Conservation (phyloP, 2,329 filamentous ascomycete species). For the Colletotrichum camelliae region DNA sequence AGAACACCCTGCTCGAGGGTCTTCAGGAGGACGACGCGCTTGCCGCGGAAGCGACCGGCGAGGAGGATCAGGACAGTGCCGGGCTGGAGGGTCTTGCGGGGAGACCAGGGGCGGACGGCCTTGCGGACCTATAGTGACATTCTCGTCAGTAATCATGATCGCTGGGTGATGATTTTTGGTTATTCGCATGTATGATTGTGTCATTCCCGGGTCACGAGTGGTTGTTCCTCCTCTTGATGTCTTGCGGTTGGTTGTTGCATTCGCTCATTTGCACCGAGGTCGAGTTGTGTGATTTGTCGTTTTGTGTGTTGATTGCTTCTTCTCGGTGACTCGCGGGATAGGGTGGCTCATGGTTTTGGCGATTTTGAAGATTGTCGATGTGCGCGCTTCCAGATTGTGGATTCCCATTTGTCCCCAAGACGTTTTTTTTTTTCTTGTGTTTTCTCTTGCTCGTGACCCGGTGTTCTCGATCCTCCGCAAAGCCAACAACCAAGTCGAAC, state of each 20-base stretch:
- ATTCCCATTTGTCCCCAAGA: background rate
- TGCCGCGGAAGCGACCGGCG: conserved; percentile 99
- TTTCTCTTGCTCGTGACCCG: conserved; percentile 3
- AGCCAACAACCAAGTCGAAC: background rate
- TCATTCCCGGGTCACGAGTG: conserved; percentile 9
- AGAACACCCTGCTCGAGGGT: conserved; percentile 96
- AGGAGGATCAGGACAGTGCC: conserved; percentile 98
- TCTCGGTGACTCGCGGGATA: background rate
- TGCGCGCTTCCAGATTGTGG: background rate
- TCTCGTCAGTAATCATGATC: conserved; percentile 1
- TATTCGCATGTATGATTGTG: background rate
- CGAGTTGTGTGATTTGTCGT: background rate
- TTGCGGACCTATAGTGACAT: conserved; percentile 80
- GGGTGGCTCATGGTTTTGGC: background rate
- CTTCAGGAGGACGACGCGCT: conserved; percentile 99
- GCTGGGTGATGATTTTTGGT: background rate
- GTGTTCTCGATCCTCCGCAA: background rate
- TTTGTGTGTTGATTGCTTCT: background rate
- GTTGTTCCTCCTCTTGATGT: background rate
- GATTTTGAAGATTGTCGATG: background rate
- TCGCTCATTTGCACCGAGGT: background rate
- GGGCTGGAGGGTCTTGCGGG: conserved; percentile 88
- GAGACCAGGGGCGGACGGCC: conserved; percentile 84
- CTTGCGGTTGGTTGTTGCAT: background rate
- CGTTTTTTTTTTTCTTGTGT: background rate